These are phyloP conservation scores for Beauveria australis DNA, from an alignment of 2,329 filamentous ascomycete genomes.

Conservation along the genomic window DNA sequence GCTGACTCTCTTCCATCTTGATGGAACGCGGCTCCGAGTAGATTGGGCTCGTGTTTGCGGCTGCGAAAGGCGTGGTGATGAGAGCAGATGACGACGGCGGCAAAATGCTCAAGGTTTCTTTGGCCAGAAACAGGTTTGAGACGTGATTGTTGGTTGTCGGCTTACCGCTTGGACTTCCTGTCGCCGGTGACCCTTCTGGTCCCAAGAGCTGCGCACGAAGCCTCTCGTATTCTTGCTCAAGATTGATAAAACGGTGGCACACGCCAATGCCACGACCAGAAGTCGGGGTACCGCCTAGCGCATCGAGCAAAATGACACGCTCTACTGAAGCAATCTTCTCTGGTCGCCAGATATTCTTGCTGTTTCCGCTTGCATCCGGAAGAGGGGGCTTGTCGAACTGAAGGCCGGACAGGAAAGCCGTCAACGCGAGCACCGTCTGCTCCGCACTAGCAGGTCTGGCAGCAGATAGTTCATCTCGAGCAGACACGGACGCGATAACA, in stretches of 20 bases:
- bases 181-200: conserved; percentile 20
- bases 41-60: conserved; percentile 43
- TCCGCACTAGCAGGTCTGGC: conserved; percentile 34
- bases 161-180: conserved; percentile 23
- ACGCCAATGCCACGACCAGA: conserved; percentile 27
- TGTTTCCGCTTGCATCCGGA: background rate
- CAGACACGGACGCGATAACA: conserved; percentile 34
- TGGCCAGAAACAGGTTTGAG: conserved; percentile 65
- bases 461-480: conserved; percentile 31
- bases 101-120: conserved; percentile 62
- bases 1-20: conserved; percentile 40
- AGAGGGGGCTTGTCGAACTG: conserved; percentile 28
- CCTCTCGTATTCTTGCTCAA: conserved; percentile 76
- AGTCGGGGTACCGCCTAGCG: conserved; percentile 75
- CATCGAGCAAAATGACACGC: conserved; percentile 81
- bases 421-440: conserved; percentile 69
- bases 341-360: background rate
- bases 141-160: conserved; percentile 40
- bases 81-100: conserved; percentile 80
- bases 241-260: conserved; percentile 65
- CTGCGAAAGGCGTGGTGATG: conserved; percentile 79
- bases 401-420: conserved; percentile 65
- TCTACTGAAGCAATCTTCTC: conserved; percentile 59
- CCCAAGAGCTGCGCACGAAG: conserved; percentile 54
- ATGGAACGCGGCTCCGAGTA: conserved; percentile 28